A percentile compares a stretch with the other conserved stretches of the same genome.
Conservation (phyloP, 129 eudicot genomes). For the Mikania micrantha region DNA sequence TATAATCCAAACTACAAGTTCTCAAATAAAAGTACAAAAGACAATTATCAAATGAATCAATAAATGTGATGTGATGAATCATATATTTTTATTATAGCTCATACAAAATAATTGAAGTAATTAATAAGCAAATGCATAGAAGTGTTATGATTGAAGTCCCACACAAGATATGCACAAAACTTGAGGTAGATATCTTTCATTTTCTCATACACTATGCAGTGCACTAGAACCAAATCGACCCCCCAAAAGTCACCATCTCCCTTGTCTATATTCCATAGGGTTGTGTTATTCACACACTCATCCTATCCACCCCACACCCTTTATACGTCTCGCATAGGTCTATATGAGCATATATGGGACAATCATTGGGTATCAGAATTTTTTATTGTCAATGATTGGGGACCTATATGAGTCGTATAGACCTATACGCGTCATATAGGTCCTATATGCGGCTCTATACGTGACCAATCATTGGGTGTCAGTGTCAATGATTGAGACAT, state of each 20-base stretch:
- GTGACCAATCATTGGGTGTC: too few relatives aligned
- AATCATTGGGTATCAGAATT: too few relatives aligned
- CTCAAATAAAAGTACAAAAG: neutral
- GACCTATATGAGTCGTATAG: too few relatives aligned
- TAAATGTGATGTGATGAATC: neutral
- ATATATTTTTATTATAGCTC: neutral
- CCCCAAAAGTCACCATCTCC: slow-evolving; percentile 25
- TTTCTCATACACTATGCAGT: slow-evolving; percentile 22
- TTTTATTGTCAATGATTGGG: too few relatives aligned
- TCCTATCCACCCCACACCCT: too few relatives aligned
- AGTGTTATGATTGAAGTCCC: neutral
- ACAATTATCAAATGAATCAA: too few relatives aligned
- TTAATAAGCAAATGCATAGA: neutral
- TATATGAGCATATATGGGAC: too few relatives aligned
- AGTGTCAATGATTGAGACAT: too few relatives aligned
- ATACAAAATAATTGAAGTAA: neutral
- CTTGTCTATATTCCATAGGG: slow-evolving; percentile 3
- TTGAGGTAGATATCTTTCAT: slow-evolving; percentile 32
- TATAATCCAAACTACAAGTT: slow-evolving; percentile 1
- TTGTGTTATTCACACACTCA: too few relatives aligned
- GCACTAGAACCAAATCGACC: slow-evolving; percentile 32
- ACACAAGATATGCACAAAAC: slow-evolving; percentile 11
- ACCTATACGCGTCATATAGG: too few relatives aligned
- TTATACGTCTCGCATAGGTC: too few relatives aligned
- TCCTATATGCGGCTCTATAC: too few relatives aligned